Percentiles rank a stretch among this genome's conserved stretches.
Conservation (phyloP, 1,284 basidiomycete genomes). For the Sphaerobolus stellatus region DNA sequence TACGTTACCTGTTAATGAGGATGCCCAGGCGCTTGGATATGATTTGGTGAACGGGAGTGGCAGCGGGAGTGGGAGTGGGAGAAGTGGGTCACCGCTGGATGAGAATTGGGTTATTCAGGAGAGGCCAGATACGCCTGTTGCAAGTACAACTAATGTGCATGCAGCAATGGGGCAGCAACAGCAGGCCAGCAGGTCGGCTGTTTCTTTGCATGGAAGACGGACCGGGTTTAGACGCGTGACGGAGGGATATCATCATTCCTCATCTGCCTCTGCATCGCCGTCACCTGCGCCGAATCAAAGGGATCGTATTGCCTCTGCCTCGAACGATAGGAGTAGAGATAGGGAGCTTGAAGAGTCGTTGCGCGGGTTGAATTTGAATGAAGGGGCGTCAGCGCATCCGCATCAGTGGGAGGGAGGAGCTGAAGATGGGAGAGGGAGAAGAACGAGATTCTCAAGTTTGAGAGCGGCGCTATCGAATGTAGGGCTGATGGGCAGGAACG, state of each 20-base stretch:
- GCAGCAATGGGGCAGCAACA: background rate
- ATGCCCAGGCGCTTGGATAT: too few species aligned
- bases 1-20: conserved; percentile 5
- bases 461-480: too few species aligned
- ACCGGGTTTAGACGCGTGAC: conserved; percentile 26
- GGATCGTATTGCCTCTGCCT: too few species aligned
- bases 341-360: conserved; percentile 45
- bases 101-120: conserved; percentile 4
- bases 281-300: conserved; percentile 27
- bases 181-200: background rate
- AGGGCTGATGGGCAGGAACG: too few species aligned
- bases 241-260: conserved; percentile 12
- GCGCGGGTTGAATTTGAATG: conserved; percentile 21
- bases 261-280: conserved; percentile 18
- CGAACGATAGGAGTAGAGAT: too few species aligned
- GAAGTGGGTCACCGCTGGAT: too few species aligned
- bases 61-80: too few species aligned
- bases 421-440: too few species aligned
- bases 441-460: too few species aligned
- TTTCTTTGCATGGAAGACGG: background rate
- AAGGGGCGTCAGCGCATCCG: conserved; percentile 5
- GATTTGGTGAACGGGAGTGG: too few species aligned
- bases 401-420: too few species aligned
- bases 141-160: background rate
- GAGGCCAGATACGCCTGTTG: background rate